Evolutionary conservation across 257 asterid genomes (phyloP), one percentile per base, ranked within the genome.

Genomic region (Fraxinus anomala): DNA sequence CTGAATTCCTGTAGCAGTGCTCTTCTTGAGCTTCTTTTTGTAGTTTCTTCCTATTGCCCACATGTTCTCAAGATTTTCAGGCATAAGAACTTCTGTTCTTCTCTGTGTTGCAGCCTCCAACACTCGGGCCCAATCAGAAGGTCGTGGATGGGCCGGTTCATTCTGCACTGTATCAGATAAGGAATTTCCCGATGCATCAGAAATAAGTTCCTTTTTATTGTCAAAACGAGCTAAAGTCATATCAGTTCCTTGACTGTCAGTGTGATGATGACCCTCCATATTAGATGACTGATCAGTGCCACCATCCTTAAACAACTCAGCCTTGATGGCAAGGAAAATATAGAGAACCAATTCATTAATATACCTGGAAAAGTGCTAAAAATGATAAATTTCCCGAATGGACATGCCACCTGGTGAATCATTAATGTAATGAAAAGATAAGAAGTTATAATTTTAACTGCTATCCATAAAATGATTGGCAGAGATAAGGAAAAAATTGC

Each of bases 51-150:
- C 98, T 30, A 87, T 92, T 33, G 96, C 76, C 98, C 98, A 94
- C 96, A 94, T 90, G 87, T 91, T 92, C 78, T 94, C 98, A 77
- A 94, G 97, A 86, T 94, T 94, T 86, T 94, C 97, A 66, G 98
- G 98, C 91, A 71, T 89, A 77, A 94, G 90, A 83, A 94, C 97
- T 85, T 94, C 98, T 76, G 92, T 85, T 87, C 98, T 89, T 87
- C 98, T 92, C 85, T 84, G 96, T 65, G 89, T 87, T 56, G 96
- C 97, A 76, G 98, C 98, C 67, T 94, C 96, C 74, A 91, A 86
- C 59, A 39, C 85, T 83, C 94, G 88, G n/a, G 98, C 96, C 98
- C 98, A 94, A 74, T 88, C 98, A 76, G 93, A 92, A 76, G 91
- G 73, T 72, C 83, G 85, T 63, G 83, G 83, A 82, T 79, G 89